Conservation (phyloP, 176 grass and related monocot species). For the Ensete glaucum region DNA sequence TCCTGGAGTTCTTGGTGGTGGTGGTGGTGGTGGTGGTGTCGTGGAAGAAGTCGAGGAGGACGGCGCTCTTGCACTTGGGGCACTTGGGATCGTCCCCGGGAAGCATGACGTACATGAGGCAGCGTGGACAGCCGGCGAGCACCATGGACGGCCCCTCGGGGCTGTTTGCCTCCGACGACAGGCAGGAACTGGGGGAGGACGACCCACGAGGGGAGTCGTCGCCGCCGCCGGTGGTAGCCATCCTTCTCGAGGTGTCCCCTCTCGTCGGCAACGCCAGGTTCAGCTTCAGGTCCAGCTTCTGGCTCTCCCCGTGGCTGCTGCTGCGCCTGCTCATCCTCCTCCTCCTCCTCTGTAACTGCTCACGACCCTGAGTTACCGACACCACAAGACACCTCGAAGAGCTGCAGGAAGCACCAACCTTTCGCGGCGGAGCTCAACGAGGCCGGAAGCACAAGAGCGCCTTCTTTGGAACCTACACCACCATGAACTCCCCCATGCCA, state of each 20-base stretch:
- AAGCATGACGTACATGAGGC: slow-evolving; percentile 41
- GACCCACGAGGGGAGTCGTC: neutral
- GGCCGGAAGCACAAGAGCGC: neutral
- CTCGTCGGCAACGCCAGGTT: slow-evolving; percentile 19
- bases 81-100: slow-evolving; percentile 28
- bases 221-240: neutral
- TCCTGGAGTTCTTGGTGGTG: slow-evolving; percentile 29
- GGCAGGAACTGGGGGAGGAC: slow-evolving; percentile 24
- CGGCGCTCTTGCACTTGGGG: slow-evolving; percentile 36
- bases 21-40: neutral
- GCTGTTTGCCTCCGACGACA: slow-evolving; percentile 32
- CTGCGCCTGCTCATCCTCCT: slow-evolving; percentile 8
- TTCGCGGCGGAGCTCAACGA: neutral
- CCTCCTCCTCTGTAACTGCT: slow-evolving; percentile 16
- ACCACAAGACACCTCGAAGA: no score
- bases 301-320: neutral
- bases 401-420: neutral
- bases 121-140: slow-evolving; percentile 29
- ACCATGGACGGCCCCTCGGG: slow-evolving; percentile 33
- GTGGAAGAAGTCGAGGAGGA: slow-evolving; percentile 31
- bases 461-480: no score
- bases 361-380: neutral
- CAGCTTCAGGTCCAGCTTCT: slow-evolving; percentile 20
- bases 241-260: slow-evolving; percentile 4
- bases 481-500: no score